Evolutionary conservation across 139 green algal species (phyloP).

Genomic region (Picochlorum sp.): DNA sequence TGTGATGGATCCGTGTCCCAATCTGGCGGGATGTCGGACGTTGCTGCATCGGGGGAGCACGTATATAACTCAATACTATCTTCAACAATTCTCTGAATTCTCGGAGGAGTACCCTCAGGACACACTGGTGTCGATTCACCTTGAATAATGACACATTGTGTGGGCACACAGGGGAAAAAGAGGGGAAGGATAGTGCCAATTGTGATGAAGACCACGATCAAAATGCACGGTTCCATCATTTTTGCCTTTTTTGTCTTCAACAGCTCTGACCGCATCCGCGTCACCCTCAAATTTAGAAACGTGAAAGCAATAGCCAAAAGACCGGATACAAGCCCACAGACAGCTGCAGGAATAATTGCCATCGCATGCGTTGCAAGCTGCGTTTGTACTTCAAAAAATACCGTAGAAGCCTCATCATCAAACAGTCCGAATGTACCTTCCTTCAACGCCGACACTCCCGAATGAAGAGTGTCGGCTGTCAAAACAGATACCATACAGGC

Average conservation of each 20-base stretch:
- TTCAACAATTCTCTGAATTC: slow-evolving; percentile 48
- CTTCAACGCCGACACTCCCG: slow-evolving; percentile 37
- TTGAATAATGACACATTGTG: slow-evolving; percentile 39
- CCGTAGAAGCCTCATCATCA: slow-evolving; percentile 40
- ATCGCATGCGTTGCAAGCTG: slow-evolving; percentile 59
- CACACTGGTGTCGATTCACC: slow-evolving; percentile 38
- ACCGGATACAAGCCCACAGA: slow-evolving; percentile 62
- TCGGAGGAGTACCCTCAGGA: slow-evolving; percentile 30
- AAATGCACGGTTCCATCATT: slow-evolving; percentile 60
- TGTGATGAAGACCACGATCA: slow-evolving; percentile 70
- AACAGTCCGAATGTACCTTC: slow-evolving; percentile 58
- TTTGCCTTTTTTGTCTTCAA: slow-evolving; percentile 28
- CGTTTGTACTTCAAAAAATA: slow-evolving; percentile 52
- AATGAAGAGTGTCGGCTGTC: slow-evolving; percentile 54
- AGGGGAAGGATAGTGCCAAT: slow-evolving; percentile 69
- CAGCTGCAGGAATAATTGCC: slow-evolving; percentile 55
- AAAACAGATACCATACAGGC: slow-evolving; percentile 66
- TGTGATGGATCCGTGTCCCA: slow-evolving; percentile 14
- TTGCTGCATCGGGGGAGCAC: slow-evolving; percentile 29
- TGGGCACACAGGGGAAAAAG: slow-evolving; percentile 67
- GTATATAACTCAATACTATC: slow-evolving; percentile 61
- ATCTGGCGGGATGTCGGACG: slow-evolving; percentile 24
- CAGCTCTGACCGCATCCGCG: slow-evolving; percentile 24
- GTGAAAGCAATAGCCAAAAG: slow-evolving; percentile 67
- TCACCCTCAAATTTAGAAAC: slow-evolving; percentile 56